phyloP scores from a whole-genome alignment of 1,284 basidiomycete genomes.

The Cutaneotrichosporon sp. region DNA sequence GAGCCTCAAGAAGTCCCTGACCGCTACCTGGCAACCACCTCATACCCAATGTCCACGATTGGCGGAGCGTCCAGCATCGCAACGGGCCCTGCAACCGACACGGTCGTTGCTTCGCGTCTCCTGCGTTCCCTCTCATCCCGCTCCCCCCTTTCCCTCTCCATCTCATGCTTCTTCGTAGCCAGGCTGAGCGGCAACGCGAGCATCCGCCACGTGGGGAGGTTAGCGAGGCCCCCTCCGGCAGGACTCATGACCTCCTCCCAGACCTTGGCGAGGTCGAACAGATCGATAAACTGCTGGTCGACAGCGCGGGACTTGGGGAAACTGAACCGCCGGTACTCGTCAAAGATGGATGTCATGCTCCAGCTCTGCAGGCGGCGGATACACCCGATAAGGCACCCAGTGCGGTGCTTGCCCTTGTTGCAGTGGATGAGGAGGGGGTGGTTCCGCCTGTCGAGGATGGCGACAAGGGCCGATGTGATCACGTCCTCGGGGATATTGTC shows the following conservation, averaged over 20 bases:
- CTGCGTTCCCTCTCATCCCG: not conserved
- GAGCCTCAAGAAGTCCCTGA: too few relatives aligned
- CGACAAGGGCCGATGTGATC: constrained; percentile 53
- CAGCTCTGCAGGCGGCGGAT: constrained; percentile 54
- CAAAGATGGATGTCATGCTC: constrained; percentile 55
- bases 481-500: constrained; percentile 55
- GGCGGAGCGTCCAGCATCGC: constrained; percentile 4
- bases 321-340: constrained; percentile 55
- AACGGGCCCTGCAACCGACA: not conserved
- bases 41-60: not conserved
- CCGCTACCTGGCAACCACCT: constrained; percentile 13
- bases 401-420: constrained; percentile 59
- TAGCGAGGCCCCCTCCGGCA: constrained; percentile 30
- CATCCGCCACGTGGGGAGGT: constrained; percentile 41
- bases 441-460: constrained; percentile 54
- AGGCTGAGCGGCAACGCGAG: constrained; percentile 27
- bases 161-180: constrained; percentile 5
- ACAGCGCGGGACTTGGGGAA: constrained; percentile 53
- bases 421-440: constrained; percentile 57
- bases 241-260: constrained; percentile 34
- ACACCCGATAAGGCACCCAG: constrained; percentile 56
- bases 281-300: constrained; percentile 57
- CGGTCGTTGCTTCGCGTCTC: not conserved
- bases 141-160: constrained; percentile 9
- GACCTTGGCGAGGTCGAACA: constrained; percentile 45